Evolutionary conservation across 2,329 filamentous ascomycete species (phyloP).

Genomic region (Gremmenia infestans): DNA sequence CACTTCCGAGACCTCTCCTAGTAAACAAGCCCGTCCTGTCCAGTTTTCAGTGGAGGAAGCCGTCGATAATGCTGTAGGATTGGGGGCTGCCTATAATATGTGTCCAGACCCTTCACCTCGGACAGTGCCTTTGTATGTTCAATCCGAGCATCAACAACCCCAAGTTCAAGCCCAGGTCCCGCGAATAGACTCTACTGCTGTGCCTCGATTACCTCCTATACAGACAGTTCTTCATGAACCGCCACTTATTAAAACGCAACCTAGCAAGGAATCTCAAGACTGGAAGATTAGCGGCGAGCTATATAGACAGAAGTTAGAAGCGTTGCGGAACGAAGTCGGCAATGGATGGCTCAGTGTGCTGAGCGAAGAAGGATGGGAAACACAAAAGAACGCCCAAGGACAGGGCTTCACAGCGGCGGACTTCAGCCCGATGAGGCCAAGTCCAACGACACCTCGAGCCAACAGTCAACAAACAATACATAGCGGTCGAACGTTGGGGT

Average conservation of each 20-base stretch:
- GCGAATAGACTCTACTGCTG: conserved; percentile 26
- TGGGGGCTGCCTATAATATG: conserved; percentile 27
- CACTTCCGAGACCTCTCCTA: conserved; percentile 35
- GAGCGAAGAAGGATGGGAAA: conserved; percentile 67
- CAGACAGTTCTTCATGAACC: conserved; percentile 24
- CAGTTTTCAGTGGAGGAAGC: conserved; percentile 23
- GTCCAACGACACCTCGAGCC: conserved; percentile 26
- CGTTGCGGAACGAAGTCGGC: conserved; percentile 77
- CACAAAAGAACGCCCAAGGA: conserved; percentile 23
- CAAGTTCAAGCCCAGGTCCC: conserved; percentile 23
- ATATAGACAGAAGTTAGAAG: conserved; percentile 85
- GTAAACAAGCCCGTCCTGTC: conserved; percentile 15
- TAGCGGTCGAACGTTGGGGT: conserved; percentile 31
- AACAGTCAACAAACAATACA: conserved; percentile 32
- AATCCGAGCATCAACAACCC: conserved; percentile 25
- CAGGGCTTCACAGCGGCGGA: conserved; percentile 24
- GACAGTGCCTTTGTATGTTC: conserved; percentile 26
- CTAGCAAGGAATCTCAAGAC: conserved; percentile 38
- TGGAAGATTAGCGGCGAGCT: conserved; percentile 69
- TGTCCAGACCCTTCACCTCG: conserved; percentile 29
- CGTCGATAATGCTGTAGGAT: conserved; percentile 9
- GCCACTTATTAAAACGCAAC: conserved; percentile 19
- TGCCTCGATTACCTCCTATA: conserved; percentile 26
- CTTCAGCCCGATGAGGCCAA: conserved; percentile 28
- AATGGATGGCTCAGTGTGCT: conserved; percentile 83